Evolutionary conservation across 257 asterid species (phyloP).

Genomic region (Nicotiana knightiana): DNA sequence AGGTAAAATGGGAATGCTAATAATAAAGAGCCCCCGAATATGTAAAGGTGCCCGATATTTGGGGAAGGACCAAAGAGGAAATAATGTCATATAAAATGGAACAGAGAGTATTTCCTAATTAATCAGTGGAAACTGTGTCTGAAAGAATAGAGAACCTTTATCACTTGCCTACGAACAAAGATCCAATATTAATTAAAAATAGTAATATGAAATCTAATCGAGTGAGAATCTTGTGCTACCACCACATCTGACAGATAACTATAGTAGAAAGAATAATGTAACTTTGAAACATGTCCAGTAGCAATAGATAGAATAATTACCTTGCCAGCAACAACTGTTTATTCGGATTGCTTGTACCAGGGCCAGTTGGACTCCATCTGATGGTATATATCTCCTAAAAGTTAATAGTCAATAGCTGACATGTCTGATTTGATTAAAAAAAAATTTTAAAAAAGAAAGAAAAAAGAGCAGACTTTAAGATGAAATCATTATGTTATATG

Average conservation of each 20-base stretch:
- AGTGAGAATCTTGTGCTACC: not conserved
- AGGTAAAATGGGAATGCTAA: not conserved
- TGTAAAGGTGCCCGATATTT: not conserved
- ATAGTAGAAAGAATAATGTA: not conserved
- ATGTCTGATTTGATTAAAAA: not conserved
- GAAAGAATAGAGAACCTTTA: not conserved
- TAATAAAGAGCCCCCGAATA: not conserved
- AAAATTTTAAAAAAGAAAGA: not conserved
- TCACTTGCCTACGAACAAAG: not conserved
- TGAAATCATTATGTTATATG: not conserved
- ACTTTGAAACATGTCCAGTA: not conserved
- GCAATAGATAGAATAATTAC: constrained; percentile 26
- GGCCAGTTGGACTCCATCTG: constrained; percentile 95
- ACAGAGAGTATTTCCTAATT: not conserved
- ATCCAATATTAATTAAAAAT: not conserved
- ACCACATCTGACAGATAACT: not conserved
- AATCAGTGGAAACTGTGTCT: not conserved
- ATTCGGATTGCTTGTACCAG: constrained; percentile 80
- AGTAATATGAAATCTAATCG: not conserved
- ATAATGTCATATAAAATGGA: not conserved
- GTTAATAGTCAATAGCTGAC: not conserved
- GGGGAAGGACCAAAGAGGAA: not conserved
- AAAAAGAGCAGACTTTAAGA: not conserved
- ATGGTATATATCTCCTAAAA: constrained; percentile 81
- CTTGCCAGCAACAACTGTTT: constrained; percentile 74